A percentile compares a stretch with the other conserved stretches of the same genome.
These are phyloP conservation scores for Pseudozyma sp. DNA, from an alignment of 1,284 basidiomycete species.

Conservation along the genomic window DNA sequence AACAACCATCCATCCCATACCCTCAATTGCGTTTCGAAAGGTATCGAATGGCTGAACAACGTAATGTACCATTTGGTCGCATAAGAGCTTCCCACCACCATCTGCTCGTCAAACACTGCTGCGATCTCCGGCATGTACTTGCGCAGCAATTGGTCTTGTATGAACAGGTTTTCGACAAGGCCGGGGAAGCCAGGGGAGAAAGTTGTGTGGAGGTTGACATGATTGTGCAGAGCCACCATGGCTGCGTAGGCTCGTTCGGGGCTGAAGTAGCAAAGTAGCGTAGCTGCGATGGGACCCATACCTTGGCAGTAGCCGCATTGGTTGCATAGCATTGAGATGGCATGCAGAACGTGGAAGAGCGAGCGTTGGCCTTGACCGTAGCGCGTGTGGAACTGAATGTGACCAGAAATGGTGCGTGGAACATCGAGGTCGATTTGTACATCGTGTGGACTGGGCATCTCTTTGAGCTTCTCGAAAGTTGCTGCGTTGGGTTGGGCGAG, in stretches of 20 bases:
- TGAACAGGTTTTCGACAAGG: constrained; percentile 89
- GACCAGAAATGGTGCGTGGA: constrained; percentile 93
- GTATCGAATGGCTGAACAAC: constrained; percentile 87
- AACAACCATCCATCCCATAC: constrained; percentile 93
- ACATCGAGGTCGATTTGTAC: constrained; percentile 99
- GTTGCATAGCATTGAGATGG: constrained; percentile 84
- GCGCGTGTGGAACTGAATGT: constrained; percentile 92
- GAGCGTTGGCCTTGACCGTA: constrained; percentile 80
- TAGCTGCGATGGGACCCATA: constrained; percentile 97
- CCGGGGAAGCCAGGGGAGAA: constrained; percentile 97
- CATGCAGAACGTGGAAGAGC: constrained; percentile 91
- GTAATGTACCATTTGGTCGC: constrained; percentile 99
- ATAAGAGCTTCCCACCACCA: constrained; percentile 91
- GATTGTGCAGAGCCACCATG: constrained; percentile 78
- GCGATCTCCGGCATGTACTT: constrained; percentile 89
- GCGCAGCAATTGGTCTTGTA: constrained; percentile 88
- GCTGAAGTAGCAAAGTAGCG: constrained; percentile 86
- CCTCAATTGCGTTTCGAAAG: constrained; percentile 92
- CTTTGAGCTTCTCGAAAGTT: constrained; percentile 16
- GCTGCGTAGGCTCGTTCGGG: constrained; percentile 80
- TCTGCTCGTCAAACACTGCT: constrained; percentile 78
- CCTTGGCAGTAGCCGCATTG: constrained; percentile 98
- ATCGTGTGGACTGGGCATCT: constrained; percentile 82
- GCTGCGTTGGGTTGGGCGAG: constrained; percentile 4
- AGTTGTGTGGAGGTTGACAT: constrained; percentile 87